Evolutionary conservation across 2,329 filamentous ascomycete species (phyloP).

Genomic region (Fusarium subtropicale): DNA sequence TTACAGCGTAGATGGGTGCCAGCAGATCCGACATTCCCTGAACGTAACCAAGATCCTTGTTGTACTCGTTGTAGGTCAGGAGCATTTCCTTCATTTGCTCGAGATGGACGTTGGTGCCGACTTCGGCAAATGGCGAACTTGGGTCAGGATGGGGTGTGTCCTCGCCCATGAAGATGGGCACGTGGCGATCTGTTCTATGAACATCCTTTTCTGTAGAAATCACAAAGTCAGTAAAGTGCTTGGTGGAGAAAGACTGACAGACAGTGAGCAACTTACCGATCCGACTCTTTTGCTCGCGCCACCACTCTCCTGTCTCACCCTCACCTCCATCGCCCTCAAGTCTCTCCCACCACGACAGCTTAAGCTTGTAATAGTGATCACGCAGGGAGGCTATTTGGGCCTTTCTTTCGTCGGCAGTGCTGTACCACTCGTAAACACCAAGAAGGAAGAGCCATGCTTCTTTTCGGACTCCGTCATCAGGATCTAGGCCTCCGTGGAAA

Average conservation of each 20-base stretch:
- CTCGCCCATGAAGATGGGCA: constrained; percentile 95
- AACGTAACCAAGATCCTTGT: constrained; percentile 93
- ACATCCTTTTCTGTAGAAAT: constrained; percentile 88
- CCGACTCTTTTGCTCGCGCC: constrained; percentile 91
- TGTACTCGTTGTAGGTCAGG: constrained; percentile 98
- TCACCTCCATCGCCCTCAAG: constrained; percentile 85
- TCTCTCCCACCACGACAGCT: constrained; percentile 95
- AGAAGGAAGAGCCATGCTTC: constrained; percentile 97
- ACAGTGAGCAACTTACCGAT: constrained; percentile 76
- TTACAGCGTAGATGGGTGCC: constrained; percentile 94
- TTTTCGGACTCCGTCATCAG: constrained; percentile 92
- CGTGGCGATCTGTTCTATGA: constrained; percentile 92
- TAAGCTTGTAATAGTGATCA: constrained; percentile 94
- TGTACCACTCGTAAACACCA: constrained; percentile 94
- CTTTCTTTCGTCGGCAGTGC: constrained; percentile 84
- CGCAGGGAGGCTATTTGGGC: constrained; percentile 85
- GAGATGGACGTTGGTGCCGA: constrained; percentile 95
- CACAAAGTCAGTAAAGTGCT: constrained; percentile 32
- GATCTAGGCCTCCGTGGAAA: constrained; percentile 91
- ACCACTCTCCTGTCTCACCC: constrained; percentile 89
- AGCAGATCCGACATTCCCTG: constrained; percentile 99
- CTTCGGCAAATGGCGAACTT: constrained; percentile 91
- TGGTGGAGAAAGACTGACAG: constrained; percentile 14
- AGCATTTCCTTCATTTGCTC: constrained; percentile 99
- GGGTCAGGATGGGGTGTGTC: constrained; percentile 97